Base-by-base conservation (phyloP, 495 filamentous ascomycete genomes). In the Alectoria sarmentosa region DNA sequence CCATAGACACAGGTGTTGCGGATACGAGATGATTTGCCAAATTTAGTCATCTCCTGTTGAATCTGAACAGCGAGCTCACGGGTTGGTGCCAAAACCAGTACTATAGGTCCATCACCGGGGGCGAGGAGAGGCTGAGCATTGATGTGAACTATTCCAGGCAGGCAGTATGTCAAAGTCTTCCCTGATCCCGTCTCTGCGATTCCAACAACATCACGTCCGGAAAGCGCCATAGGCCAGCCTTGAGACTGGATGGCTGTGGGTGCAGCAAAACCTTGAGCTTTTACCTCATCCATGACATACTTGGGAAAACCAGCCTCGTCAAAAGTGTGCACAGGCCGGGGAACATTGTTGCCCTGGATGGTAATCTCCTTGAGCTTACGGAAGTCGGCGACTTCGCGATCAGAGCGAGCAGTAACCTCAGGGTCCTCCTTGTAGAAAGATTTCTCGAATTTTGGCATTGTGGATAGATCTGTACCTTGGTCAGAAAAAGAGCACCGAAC, bases 1-100 rank as follows among this genome's bases (percentile, higher is more conserved):
- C 94, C 94, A 76, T 98, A 98, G 55, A 98, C 92, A 80, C 94
- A 98, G 57, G 94, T 98, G 80, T 98, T 98, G 72, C 94, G 89
- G 73, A 98, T 98, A 62, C 93, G 88, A 39, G 94, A 98, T 4
- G 92, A 96, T 79, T 96, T 96, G 69, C 94, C 94, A 71, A 97
- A 98, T 75, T 98, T 96, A 73, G 90, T 87, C 70, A 93, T 89
- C 70, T 93, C 90, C 68, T 91, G 88, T 77, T 98, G 94, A 73
- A 98, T 98, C 77, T 98, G 94, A 58, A 98, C 94, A 64, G 94
- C 94, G 76, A 98, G 80, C 78, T 98, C 94, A 82, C 94, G 91
- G 41, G 94, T 98, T 30, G 94, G 94, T 23, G 94, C 94, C 36
- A 98, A 82, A 34, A 98, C 88, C 62, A 98, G 84, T 41, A 98